Base-by-base conservation (phyloP, 495 filamentous ascomycete genomes). In the Penicillium canariense region DNA sequence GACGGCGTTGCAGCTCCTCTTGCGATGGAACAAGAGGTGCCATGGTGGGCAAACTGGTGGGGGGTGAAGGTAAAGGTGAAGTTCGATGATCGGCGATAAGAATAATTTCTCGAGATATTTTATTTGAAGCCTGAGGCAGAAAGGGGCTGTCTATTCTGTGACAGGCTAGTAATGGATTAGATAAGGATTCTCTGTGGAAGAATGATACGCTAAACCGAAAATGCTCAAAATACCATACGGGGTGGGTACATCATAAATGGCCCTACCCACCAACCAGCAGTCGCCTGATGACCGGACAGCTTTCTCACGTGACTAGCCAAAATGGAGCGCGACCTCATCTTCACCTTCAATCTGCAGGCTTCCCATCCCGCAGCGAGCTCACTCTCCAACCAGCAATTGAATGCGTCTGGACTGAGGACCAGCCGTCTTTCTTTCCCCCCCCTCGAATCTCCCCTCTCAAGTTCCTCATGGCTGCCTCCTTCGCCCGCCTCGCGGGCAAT, bases 401-500 rank as follows among this genome's bases (percentile, higher is more conserved):
- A 72, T 73, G 73, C 66, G 66, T 62, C 66, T 69, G 71, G 73
- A 66, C 63, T 69, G 71, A 76, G 71, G 73, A 66, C 58, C 65
- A 64, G 61, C 58, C 61, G 57, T 58, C 56, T 32, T 52, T 47
- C 51, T 48, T 67, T 68, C 49, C 56, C 60, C n/a, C 56, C 35
- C 55, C 52, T 56, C 54, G 54, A 48, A 53, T 46, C 59, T 65
- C 61, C 56, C 55, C 62, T 58, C 60, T 54, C 47, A 34, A 47
- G 2, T 40, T 47, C 73, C 70, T 73, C 72, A 90, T 90, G 87
- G 81, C 86, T 68, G 80, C 78, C 54, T 73, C 83, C 25, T 79
- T 89, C 69, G 69, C 81, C 66, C 86, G 87, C 70, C 73, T 88
- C 50, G 78, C 77, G 68, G 72, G 80, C 69, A 79, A 77, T 73